Base-by-base conservation (phyloP, 2,329 filamentous ascomycete genomes). In the Thelonectria blattea region DNA sequence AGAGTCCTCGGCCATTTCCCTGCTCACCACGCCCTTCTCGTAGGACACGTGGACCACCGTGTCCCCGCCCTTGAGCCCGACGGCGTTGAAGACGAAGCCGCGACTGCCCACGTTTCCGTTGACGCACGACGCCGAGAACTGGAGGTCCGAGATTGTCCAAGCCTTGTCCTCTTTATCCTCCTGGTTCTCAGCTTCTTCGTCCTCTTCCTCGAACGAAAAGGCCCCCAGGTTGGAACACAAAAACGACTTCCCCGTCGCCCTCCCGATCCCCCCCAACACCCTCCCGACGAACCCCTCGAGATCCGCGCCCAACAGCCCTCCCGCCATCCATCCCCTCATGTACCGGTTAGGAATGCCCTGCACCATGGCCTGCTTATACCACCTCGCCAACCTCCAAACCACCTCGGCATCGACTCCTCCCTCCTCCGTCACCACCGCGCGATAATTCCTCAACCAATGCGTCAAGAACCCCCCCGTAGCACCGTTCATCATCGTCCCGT, bases 361-460 rank as follows among this genome's bases (percentile, higher is more conserved):
- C 32, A 15, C 17, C 54, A 61, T 58, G 15, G 48, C 42, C 18
- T 30, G 32, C 18, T 57, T 27, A 14, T 62, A 66, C 12, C 17
- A 45, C 14, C 42, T 43, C 37, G 52, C 55, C 43, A 63, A 39
- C 30, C 52, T 51, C 60, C 61, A 63, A 4, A 48, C 59, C 27
- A 20, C 48, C 30, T 52, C 27, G 34, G 54, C 32, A 18, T 63
- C 39, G 17, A 61, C 43, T 14, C n/a, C 47, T 17, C 50, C 27
- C 14, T 37, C 30, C 4, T 6, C 8, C 34, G 37, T 15, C 17
- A 66, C 47, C 18, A 50, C 45, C 18, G 32, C 32, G n/a, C 58
- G 60, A n/a, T 59, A 60, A 15, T 51, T 55, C n/a, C 37, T n/a
- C n/a, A 65, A 46, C 51, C 54, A 61, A 27, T 63, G 57, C 20